Base-by-base conservation (phyloP, 2,329 filamentous ascomycete species). In the Arthroderma uncinatum region DNA sequence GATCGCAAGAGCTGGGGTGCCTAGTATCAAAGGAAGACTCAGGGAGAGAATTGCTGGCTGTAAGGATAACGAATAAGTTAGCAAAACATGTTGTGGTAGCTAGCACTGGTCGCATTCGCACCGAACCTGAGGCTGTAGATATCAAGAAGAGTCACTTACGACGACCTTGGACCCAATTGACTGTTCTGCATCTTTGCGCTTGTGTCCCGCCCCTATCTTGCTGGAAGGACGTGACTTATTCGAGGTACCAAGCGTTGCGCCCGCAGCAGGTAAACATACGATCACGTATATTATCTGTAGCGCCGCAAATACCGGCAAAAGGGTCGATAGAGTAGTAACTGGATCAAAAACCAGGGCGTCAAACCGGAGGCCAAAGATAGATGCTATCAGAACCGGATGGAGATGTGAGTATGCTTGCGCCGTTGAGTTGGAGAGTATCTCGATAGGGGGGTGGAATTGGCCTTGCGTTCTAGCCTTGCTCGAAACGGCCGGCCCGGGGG, bases 11-110 rank as follows among this genome's bases (percentile, higher is more conserved):
- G 82, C 66, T 1, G 83, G 82, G 0, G 81, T 76, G 4, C 78
- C 77, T 55, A 82, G 75, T 59, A 80, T 69, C 53, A 70, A 62
- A 4, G 72, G 71, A 16, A 80, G 66, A 12, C 79, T 74, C 33
- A 92, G 79, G 6, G 87, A 85, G 58, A 91, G 76, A 62, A 93
- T 78, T 1, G 82, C 79, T 1, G 88, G 84, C 79, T 95, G 67
- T 58, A 62, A 30, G 28, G 12, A 58, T 9, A 44, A 40, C n/a
- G 16, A 36, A 19, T 34, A 1, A 21, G 33, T 55, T 42, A 55
- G n/a, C 53, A 23, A 25, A 1, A 8, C 21, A 1, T 33, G 6
- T 7, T 12, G 33, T 30, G 28, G 28, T 30, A 30, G 28, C 7
- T 4, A 4, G 7, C 8, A 6, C 3, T n/a, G 21, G 25, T 25